Percentiles rank a stretch among this genome's conserved stretches.
Evolutionary conservation across 805 yeast species (phyloP).

Genomic region (Priceomyces haplophilus): DNA sequence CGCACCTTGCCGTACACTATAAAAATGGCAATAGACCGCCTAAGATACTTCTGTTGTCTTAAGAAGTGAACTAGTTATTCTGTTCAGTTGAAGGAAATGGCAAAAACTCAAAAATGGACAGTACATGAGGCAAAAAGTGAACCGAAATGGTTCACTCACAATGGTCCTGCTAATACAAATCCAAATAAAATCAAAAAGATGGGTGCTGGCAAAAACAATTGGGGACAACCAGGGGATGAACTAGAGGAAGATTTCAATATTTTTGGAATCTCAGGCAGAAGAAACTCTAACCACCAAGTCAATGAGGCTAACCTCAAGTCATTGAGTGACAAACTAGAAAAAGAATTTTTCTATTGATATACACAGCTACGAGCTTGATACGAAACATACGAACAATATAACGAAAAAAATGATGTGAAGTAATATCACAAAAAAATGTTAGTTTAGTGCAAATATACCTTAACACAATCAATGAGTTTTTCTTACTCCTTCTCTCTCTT

Average conservation of each 20-base stretch:
- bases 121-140: slow-evolving; percentile 54
- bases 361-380: slow-evolving; percentile 1
- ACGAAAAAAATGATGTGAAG: not conserved
- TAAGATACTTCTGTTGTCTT: too few species aligned
- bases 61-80: too few species aligned
- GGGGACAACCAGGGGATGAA: slow-evolving; percentile 86
- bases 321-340: slow-evolving; percentile 21
- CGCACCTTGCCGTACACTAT: not conserved
- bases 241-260: slow-evolving; percentile 47
- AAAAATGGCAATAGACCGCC: not conserved
- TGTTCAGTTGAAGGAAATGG: slow-evolving; percentile 38
- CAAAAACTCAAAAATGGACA: slow-evolving; percentile 79
- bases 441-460: not conserved
- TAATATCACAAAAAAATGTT: too few species aligned
- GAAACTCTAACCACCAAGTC: slow-evolving; percentile 39
- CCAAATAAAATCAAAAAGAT: slow-evolving; percentile 77
- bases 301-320: slow-evolving; percentile 27
- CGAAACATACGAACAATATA: slow-evolving; percentile 1
- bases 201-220: slow-evolving; percentile 84
- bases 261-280: slow-evolving; percentile 26
- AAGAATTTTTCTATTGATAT: not conserved
- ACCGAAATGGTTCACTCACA: slow-evolving; percentile 76
- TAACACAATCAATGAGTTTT: slow-evolving; percentile 1
- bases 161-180: slow-evolving; percentile 63
- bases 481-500: slow-evolving; percentile 14